Evolutionary conservation across 2,329 filamentous ascomycete species (phyloP).

Genomic region (Sordariomycetes sp.): DNA sequence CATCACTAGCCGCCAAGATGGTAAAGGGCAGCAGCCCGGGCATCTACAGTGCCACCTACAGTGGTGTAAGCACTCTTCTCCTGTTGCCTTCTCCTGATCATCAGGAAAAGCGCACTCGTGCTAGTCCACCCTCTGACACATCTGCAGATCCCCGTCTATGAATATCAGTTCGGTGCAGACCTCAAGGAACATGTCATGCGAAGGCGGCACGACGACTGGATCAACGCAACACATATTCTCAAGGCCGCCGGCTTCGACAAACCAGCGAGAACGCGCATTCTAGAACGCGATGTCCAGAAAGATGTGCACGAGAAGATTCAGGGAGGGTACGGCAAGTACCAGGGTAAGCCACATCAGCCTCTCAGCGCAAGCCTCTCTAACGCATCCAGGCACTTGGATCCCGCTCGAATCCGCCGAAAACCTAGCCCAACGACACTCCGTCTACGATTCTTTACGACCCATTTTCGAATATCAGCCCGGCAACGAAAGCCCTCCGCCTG

Average conservation of each 20-base stretch:
- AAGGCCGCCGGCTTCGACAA: constrained; percentile 98
- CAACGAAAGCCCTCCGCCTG: constrained; percentile 81
- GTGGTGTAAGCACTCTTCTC: constrained; percentile 45
- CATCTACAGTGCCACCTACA: constrained; percentile 62
- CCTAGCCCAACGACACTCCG: constrained; percentile 78
- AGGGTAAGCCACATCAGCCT: constrained; percentile 46
- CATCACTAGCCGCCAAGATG: constrained; percentile 29
- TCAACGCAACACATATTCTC: constrained; percentile 98
- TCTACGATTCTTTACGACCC: constrained; percentile 71
- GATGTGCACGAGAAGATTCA: constrained; percentile 96
- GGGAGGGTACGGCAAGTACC: constrained; percentile 97
- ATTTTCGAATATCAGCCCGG: constrained; percentile 89
- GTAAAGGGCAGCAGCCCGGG: constrained; percentile 37
- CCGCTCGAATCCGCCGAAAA: constrained; percentile 72
- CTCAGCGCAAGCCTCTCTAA: constrained; percentile 5
- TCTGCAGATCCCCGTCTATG: constrained; percentile 80
- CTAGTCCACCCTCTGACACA: not conserved
- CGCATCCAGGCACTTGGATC: constrained; percentile 76
- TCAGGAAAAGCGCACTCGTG: not conserved
- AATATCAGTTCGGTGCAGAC: constrained; percentile 77
- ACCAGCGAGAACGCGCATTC: constrained; percentile 84
- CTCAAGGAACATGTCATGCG: constrained; percentile 89
- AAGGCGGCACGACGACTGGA: constrained; percentile 86
- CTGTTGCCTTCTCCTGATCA: constrained; percentile 1
- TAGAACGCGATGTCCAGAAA: constrained; percentile 95